These are phyloP conservation scores for Candida ascalaphidarum DNA, from an alignment of 805 yeast genomes.

Conservation along the genomic window DNA sequence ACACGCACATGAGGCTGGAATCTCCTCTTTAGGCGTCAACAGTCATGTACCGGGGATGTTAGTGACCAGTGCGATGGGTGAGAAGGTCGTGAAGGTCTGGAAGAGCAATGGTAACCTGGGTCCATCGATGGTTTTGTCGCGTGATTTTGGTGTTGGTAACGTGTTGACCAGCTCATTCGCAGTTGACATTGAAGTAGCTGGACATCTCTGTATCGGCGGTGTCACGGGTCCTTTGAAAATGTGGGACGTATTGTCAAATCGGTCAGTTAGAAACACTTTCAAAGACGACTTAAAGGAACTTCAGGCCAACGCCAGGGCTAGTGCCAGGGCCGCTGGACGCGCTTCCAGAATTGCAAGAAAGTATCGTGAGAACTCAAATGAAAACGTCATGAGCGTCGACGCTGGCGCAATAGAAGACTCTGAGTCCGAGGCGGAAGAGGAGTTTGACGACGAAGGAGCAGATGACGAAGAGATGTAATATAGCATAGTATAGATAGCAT, in stretches of 20 bases:
- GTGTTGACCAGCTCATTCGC: slow-evolving; percentile 80
- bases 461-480: slow-evolving; percentile 10
- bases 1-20: slow-evolving; percentile 95
- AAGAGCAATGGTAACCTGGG: slow-evolving; percentile 36
- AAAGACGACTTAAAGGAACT: slow-evolving; percentile 46
- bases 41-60: slow-evolving; percentile 60
- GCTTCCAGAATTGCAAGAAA: slow-evolving; percentile 73
- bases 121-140: slow-evolving; percentile 83
- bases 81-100: slow-evolving; percentile 83
- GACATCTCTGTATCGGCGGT: slow-evolving; percentile 83
- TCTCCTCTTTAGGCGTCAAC: slow-evolving; percentile 73
- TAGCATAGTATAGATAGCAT: not conserved
- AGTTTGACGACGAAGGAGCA: slow-evolving; percentile 29
- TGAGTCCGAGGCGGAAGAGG: slow-evolving; percentile 50
- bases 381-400: slow-evolving; percentile 54
- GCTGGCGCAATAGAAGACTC: slow-evolving; percentile 49
- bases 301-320: slow-evolving; percentile 49
- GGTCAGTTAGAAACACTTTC: slow-evolving; percentile 66
- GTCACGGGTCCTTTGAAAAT: slow-evolving; percentile 74
- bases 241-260: slow-evolving; percentile 87
- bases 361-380: slow-evolving; percentile 42
- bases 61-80: slow-evolving; percentile 87
- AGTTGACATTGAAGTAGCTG: slow-evolving; percentile 79
- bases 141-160: slow-evolving; percentile 93
- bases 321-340: slow-evolving; percentile 46